These are phyloP conservation scores for Aurantiochytrium sp. DNA, from an alignment of 108 stramenopile species.

Conservation along the genomic window DNA sequence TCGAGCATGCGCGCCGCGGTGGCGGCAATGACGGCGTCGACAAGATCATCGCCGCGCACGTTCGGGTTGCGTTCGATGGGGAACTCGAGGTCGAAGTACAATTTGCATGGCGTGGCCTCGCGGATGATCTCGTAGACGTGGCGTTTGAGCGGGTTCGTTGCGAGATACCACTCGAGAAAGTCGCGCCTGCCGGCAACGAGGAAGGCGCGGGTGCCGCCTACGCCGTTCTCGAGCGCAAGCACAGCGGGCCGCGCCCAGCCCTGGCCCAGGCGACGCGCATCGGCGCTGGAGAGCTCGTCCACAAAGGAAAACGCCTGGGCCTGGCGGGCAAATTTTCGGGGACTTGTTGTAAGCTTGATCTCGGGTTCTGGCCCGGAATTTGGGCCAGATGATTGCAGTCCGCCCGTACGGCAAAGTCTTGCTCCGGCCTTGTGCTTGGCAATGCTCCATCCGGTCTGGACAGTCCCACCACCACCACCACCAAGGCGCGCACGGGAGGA, in stretches of 20 bases:
- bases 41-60: constrained; percentile 43
- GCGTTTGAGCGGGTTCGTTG: not conserved
- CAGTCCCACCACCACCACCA: no score
- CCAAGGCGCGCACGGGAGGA: no score
- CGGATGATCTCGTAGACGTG: constrained; percentile 62
- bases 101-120: constrained; percentile 53
- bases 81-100: constrained; percentile 66
- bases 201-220: not conserved
- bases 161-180: not conserved
- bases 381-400: no score
- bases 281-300: not conserved
- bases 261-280: not conserved
- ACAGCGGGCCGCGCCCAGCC: not conserved
- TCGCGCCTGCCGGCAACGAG: not conserved
- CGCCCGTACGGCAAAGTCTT: no score
- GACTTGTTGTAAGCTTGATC: no score
- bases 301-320: not conserved
- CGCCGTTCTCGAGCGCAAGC: not conserved
- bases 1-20: constrained; percentile 36
- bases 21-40: constrained; percentile 28
- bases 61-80: constrained; percentile 22
- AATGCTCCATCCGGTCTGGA: no score
- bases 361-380: no score
- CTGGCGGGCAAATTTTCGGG: not conserved
- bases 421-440: no score